Conservation (phyloP, 257 asterid genomes). For the Coffea canephora region DNA sequence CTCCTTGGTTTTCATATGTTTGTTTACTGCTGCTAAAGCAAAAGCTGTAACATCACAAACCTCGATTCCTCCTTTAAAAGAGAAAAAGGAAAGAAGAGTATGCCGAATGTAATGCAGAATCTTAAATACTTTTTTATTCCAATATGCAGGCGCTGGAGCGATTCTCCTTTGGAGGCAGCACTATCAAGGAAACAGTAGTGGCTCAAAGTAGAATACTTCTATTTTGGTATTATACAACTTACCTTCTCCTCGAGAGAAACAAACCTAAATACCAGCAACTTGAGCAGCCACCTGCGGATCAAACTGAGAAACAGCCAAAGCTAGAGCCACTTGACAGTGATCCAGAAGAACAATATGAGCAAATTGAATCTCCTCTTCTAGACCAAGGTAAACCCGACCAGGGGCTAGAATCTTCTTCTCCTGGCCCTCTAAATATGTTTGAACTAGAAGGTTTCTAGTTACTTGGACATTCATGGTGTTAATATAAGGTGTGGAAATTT, state of each 20-base stretch:
- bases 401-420: conserved; percentile 64
- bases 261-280: conserved; percentile 88
- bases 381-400: conserved; percentile 82
- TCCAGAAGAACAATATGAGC: conserved; percentile 34
- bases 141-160: conserved; percentile 70
- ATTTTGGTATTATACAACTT: conserved; percentile 90
- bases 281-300: conserved; percentile 46
- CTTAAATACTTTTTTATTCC: neutral
- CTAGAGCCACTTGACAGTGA: conserved; percentile 51
- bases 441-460: conserved; percentile 80
- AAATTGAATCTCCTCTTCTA: conserved; percentile 45
- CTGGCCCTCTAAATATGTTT: conserved; percentile 76
- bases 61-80: neutral
- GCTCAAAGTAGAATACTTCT: conserved; percentile 85
- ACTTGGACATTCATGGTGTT: conserved; percentile 49
- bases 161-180: conserved; percentile 76
- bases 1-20: neutral
- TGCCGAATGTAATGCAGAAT: neutral
- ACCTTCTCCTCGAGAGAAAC: conserved; percentile 84
- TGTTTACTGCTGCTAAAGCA: neutral
- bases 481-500: conserved; percentile 52
- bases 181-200: conserved; percentile 59
- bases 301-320: conserved; percentile 33
- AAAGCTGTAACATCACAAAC: neutral
- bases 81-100: too few relatives aligned